Conservation (phyloP, 1,139 yeast species). For the Scheffersomyces lignicola region DNA sequence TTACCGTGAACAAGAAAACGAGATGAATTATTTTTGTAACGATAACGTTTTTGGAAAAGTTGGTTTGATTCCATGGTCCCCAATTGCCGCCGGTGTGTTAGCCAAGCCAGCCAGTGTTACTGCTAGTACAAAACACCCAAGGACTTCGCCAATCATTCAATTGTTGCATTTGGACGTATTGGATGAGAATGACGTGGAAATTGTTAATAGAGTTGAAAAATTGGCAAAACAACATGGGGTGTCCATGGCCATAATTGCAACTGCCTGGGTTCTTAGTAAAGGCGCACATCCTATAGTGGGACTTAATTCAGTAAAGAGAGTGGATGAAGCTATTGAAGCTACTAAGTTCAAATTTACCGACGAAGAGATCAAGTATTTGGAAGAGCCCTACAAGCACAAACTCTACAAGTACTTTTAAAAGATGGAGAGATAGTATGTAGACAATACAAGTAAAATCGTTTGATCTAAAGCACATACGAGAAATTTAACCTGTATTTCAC, state of each 20-base stretch:
- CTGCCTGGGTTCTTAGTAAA: slow-evolving; percentile 55
- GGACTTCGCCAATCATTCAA: not conserved
- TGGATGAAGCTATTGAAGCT: slow-evolving; percentile 56
- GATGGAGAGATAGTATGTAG: too few relatives aligned
- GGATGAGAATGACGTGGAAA: slow-evolving; percentile 29
- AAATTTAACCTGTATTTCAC: too few relatives aligned
- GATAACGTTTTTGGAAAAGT: slow-evolving; percentile 32
- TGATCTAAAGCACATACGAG: too few relatives aligned
- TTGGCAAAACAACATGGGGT: slow-evolving; percentile 43
- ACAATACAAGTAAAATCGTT: too few relatives aligned
- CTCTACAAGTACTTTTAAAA: too few relatives aligned
- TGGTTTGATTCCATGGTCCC: slow-evolving; percentile 54
- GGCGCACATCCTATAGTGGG: slow-evolving; percentile 63
- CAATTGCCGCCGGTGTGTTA: slow-evolving; percentile 47
- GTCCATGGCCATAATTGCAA: slow-evolving; percentile 57
- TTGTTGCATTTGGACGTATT: slow-evolving; percentile 10
- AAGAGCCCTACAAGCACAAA: slow-evolving; percentile 51
- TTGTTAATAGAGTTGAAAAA: slow-evolving; percentile 52
- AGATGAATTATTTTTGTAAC: slow-evolving; percentile 53
- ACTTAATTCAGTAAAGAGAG: slow-evolving; percentile 45
- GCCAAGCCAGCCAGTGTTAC: slow-evolving; percentile 35
- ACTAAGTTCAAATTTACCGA: slow-evolving; percentile 37
- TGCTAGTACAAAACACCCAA: not conserved
- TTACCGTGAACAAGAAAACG: slow-evolving; percentile 61
- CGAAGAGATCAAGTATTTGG: slow-evolving; percentile 47